Base-by-base conservation (phyloP, 768 basidiomycete genomes). In the Lactarius trivialis region DNA sequence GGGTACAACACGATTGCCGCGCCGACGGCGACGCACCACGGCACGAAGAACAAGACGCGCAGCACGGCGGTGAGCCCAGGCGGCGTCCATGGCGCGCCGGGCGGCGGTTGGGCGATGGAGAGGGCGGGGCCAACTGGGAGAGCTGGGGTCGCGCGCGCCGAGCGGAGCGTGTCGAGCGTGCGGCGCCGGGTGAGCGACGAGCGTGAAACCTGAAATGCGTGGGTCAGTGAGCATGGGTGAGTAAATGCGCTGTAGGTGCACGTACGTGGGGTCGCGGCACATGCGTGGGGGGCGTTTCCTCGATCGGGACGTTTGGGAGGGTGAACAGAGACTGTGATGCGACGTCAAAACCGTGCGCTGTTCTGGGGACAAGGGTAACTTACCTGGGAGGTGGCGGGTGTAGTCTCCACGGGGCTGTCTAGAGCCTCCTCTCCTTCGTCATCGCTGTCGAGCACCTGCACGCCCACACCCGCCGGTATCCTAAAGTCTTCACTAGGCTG, bases 21-120 rank as follows among this genome's bases (percentile, higher is more conserved):
- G 43, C 64, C 66, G 36, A 67, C 64, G 54, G 56, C 50, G 36
- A 67, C 17, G 36, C 60, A 61, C 64, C 64, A 67, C 1, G 64
- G 60, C 11, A 64, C 55, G 60, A 67, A 65, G 50, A 67, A 33
- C 7, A 62, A 7, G 49, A 58, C 7, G 28, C 66, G 66, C 28
- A 30, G 17, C 19, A 54, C 32, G 17, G 33, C 17, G 9, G 50
- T 36, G 43, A 65, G 48, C 2, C 56, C 21, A 3, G 56, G 59
- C 6, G 58, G 55, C 2, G 33, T 4, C 49, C 54, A 60, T 3
- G 41, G 58, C 11, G 62, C 9, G 5, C 45, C 36, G 3, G 62
- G 56, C 12, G 62, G 57, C 11, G 21, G 28, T n/a, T 41, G 28
- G n/a, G 39, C 24, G 1, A 7, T 17, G n/a, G 43, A 28, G 14